These are phyloP conservation scores for Nematocida sp. DNA, from an alignment of 371 early-diverging fungal genomes.

Conservation along the genomic window DNA sequence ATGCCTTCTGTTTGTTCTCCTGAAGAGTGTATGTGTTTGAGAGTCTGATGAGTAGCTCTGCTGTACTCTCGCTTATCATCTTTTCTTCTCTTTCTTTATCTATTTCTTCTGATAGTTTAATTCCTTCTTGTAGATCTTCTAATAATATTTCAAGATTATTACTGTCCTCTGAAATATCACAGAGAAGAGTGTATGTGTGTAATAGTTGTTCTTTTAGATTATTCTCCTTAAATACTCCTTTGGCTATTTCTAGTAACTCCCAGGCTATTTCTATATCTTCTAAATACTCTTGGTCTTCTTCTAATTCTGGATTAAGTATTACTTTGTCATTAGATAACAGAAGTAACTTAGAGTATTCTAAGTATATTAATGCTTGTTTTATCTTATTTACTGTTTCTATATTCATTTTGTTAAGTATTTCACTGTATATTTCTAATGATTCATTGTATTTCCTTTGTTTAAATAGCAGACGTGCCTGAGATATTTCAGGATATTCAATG, in stretches of 20 bases:
- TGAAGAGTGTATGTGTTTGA: neutral
- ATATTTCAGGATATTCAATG: constrained; percentile 48
- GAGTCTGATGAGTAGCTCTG: constrained; percentile 31
- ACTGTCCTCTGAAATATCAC: constrained; percentile 59
- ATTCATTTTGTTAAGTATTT: constrained; percentile 49
- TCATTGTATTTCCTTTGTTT: constrained; percentile 53
- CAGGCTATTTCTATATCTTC: constrained; percentile 63
- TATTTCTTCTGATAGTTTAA: neutral
- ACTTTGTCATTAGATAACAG: constrained; percentile 53
- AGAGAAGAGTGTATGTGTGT: constrained; percentile 45
- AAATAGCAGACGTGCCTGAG: constrained; percentile 37
- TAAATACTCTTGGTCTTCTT: constrained; percentile 48
- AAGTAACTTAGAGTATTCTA: constrained; percentile 60
- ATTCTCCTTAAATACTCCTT: constrained; percentile 42
- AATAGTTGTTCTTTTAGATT: constrained; percentile 42
- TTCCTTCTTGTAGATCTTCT: constrained; percentile 17
- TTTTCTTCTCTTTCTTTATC: neutral
- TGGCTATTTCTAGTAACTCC: constrained; percentile 59
- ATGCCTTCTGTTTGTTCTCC: neutral
- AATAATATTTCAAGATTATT: constrained; percentile 42
- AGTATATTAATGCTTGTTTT: constrained; percentile 47
- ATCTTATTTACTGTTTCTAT: constrained; percentile 24
- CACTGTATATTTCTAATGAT: constrained; percentile 54
- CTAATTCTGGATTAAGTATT: constrained; percentile 33
- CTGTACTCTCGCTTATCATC: neutral